Conservation (phyloP, 2,329 filamentous ascomycete species). For the Aureobasidium namibiae region DNA sequence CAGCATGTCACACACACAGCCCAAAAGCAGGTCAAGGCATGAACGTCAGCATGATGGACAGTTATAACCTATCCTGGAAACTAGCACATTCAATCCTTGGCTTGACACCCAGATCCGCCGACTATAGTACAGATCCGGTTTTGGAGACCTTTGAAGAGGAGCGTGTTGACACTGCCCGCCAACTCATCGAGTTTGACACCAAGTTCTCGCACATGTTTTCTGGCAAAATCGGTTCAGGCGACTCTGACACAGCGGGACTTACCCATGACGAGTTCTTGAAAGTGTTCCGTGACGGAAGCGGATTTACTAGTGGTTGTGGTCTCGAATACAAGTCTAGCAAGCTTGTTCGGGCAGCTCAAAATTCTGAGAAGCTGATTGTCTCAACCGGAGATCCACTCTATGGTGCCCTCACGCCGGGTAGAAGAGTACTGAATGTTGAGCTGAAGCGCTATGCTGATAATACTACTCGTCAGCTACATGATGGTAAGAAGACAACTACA, state of each 20-base stretch:
- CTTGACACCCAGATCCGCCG: neutral
- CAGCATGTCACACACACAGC: slow-evolving; percentile 36
- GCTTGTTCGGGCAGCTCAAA: slow-evolving; percentile 13
- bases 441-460: slow-evolving; percentile 23
- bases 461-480: slow-evolving; percentile 22
- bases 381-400: slow-evolving; percentile 16
- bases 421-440: slow-evolving; percentile 21
- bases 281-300: slow-evolving; percentile 48
- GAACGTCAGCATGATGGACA: slow-evolving; percentile 65
- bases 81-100: slow-evolving; percentile 29
- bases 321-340: slow-evolving; percentile 17
- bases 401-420: slow-evolving; percentile 22
- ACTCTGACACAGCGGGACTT: slow-evolving; percentile 13
- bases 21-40: slow-evolving; percentile 64
- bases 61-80: slow-evolving; percentile 53
- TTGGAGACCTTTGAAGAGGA: slow-evolving; percentile 47
- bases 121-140: slow-evolving; percentile 24
- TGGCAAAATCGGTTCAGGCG: slow-evolving; percentile 23
- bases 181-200: slow-evolving; percentile 52
- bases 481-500: slow-evolving; percentile 15
- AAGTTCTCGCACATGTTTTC: slow-evolving; percentile 41
- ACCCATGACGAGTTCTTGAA: slow-evolving; percentile 20
- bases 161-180: slow-evolving; percentile 52
- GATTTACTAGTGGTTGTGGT: slow-evolving; percentile 49
- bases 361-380: neutral